These are phyloP conservation scores for Candida peoriensis DNA, from an alignment of 805 yeast genomes.

Conservation along the genomic window DNA sequence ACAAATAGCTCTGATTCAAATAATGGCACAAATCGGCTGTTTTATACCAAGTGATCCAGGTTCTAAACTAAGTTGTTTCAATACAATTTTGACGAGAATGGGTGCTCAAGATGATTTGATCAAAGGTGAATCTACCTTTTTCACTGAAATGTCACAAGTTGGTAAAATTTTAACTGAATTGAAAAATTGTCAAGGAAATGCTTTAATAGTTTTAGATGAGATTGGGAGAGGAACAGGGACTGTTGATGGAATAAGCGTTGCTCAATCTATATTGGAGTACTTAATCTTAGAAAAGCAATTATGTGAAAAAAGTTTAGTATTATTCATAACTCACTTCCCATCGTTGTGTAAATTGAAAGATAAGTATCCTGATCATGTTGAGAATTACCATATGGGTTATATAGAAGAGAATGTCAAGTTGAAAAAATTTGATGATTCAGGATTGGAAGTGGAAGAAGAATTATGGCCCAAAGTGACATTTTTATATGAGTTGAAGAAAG, in stretches of 20 bases:
- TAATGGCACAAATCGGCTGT: conserved; percentile 86
- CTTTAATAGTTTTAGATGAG: conserved; percentile 87
- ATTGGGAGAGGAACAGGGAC: conserved; percentile 80
- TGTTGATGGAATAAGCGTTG: conserved; percentile 95
- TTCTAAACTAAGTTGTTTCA: conserved; percentile 74
- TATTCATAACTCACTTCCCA: conserved; percentile 96
- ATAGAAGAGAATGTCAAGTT: conserved; percentile 28
- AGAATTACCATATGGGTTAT: conserved; percentile 85
- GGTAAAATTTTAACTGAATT: conserved; percentile 68
- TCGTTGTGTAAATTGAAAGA: conserved; percentile 80
- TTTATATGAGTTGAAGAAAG: conserved; percentile 85
- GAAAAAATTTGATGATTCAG: too few relatives aligned
- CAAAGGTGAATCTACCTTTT: conserved; percentile 93
- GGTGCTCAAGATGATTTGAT: conserved; percentile 98
- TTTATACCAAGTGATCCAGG: conserved; percentile 74
- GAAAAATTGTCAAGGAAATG: conserved; percentile 49
- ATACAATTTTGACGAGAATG: conserved; percentile 88
- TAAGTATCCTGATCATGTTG: conserved; percentile 47
- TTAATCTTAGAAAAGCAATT: conserved; percentile 46
- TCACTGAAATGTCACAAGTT: conserved; percentile 94
- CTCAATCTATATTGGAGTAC: conserved; percentile 90
- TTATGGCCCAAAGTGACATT: conserved; percentile 68
- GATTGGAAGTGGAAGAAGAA: conserved; percentile 15
- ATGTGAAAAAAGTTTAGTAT: conserved; percentile 62
- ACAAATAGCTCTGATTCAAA: conserved; percentile 79